Percentiles rank a stretch among this genome's conserved stretches.
These are phyloP conservation scores for Lomentospora prolificans DNA, from an alignment of 2,329 filamentous ascomycete genomes.

Conservation along the genomic window DNA sequence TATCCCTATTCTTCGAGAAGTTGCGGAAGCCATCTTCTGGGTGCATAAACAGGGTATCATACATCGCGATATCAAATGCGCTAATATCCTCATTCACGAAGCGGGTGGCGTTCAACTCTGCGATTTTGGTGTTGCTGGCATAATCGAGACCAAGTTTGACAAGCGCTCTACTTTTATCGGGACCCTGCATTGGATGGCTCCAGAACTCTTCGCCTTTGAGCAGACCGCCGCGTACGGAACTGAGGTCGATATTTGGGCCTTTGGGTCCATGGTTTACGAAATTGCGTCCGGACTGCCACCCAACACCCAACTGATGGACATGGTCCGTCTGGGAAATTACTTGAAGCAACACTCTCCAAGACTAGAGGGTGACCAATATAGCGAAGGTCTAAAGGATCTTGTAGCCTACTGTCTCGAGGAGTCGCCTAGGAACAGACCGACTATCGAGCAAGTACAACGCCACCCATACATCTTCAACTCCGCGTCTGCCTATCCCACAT, in stretches of 20 bases:
- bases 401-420: slow-evolving; percentile 65
- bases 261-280: slow-evolving; percentile 57
- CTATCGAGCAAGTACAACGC: slow-evolving; percentile 57
- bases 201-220: slow-evolving; percentile 46
- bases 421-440: slow-evolving; percentile 57
- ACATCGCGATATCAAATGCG: slow-evolving; percentile 44
- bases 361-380: slow-evolving; percentile 63
- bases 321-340: slow-evolving; percentile 42
- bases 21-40: slow-evolving; percentile 37
- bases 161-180: slow-evolving; percentile 59
- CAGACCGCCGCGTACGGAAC: slow-evolving; percentile 42
- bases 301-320: slow-evolving; percentile 31
- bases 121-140: slow-evolving; percentile 58
- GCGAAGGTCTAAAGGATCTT: slow-evolving; percentile 56
- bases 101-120: slow-evolving; percentile 55
- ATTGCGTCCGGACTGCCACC: slow-evolving; percentile 56
- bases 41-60: slow-evolving; percentile 41
- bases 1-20: slow-evolving; percentile 39
- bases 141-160: slow-evolving; percentile 49
- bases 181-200: slow-evolving; percentile 61
- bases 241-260: slow-evolving; percentile 59
- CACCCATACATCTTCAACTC: slow-evolving; percentile 62
- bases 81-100: slow-evolving; percentile 56
- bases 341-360: slow-evolving; percentile 54
- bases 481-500: slow-evolving; percentile 51